Evolutionary conservation across 2,329 filamentous ascomycete genomes (phyloP), one percentile per base, ranked within the genome.

Genomic region (Aspergillus sp.): DNA sequence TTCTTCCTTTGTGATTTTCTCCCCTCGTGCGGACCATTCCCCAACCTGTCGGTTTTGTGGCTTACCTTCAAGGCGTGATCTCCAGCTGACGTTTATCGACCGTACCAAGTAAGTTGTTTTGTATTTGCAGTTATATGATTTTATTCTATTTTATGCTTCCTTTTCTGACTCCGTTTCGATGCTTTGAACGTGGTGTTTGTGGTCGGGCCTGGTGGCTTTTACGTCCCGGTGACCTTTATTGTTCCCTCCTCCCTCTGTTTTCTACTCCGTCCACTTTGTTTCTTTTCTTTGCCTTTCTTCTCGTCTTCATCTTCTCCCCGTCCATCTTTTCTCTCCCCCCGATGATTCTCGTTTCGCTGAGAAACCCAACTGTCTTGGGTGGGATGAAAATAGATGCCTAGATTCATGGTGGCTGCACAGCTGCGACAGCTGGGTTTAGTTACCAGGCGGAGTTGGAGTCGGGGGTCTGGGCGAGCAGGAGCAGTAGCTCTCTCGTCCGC

Each of bases 71-170:
- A 65, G 64, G 69, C 63, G 14, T 42, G 62, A 56, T 61, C 59
- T 63, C 53, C 69, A 78, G 78, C 77, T 63, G 78, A 80, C 78
- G 76, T 79, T 57, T 80, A 80, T 73, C 78, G 78, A 63, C 78
- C 78, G 64, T 71, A 73, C 65, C 75, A 78, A 76, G 78, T 80
- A 76, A 77, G 77, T 78, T n/a, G 36, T 6, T 7, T 49, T 49
- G 4, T 42, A 10, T 49, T 39, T 26, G 52, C 57, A 49, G 49
- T 39, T 50, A 56, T 59, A 46, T 55, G 54, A 53, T 47, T 58
- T 54, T 45, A 47, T 62, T 61, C 54, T 55, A 16, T 39, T 57
- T 22, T 20, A n/a, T 18, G n/a, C 6, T 24, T 16, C 20, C 2
- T 6, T 53, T 36, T 36, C 3, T 18, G n/a, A 7, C 6, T 9